Conservation (phyloP, 2,329 filamentous ascomycete species). For the Botrytis pseudocinerea region DNA sequence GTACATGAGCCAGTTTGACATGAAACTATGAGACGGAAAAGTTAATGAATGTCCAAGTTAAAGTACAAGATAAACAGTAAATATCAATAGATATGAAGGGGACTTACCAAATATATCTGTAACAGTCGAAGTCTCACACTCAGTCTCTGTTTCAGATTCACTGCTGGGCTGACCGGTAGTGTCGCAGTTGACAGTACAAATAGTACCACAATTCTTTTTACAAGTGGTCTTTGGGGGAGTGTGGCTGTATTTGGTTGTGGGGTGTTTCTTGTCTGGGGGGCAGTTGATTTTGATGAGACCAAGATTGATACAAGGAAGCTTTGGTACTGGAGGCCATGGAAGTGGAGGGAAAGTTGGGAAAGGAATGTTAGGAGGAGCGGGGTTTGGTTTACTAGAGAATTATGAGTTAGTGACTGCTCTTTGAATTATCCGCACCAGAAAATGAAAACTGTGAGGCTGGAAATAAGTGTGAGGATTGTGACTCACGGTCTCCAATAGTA, state of each 20-base stretch:
- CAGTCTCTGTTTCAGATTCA: not conserved
- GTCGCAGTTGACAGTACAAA: not conserved
- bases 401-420: not conserved
- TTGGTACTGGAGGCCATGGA: not conserved
- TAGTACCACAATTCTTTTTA: not conserved
- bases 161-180: not conserved
- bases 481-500: slow-evolving; percentile 3
- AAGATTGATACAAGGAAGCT: not conserved
- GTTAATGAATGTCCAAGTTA: not conserved
- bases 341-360: not conserved
- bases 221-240: not conserved
- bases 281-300: not conserved
- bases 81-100: not conserved
- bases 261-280: not conserved
- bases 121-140: slow-evolving; percentile 3
- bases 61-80: not conserved
- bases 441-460: not conserved
- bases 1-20: not conserved
- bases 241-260: not conserved
- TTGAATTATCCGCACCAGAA: not conserved
- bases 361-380: not conserved
- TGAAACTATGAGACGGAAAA: not conserved
- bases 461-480: not conserved
- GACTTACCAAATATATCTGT: slow-evolving; percentile 7
- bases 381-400: not conserved